Conservation (phyloP, 129 eudicot genomes). For the Chrysanthemum lavandulifolium region DNA sequence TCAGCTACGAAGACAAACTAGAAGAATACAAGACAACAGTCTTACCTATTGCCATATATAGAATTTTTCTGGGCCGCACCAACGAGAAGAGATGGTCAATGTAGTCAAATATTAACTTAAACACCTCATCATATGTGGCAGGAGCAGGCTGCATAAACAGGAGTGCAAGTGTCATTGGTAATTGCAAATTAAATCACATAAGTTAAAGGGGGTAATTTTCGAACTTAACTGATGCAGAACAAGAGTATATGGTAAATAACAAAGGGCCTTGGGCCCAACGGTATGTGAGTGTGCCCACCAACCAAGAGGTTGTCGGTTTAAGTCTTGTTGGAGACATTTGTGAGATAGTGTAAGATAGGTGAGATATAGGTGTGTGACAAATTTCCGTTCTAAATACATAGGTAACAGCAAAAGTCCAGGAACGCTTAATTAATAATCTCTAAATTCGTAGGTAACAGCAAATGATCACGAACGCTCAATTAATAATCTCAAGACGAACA, state of each 20-base stretch:
- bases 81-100: conserved; percentile 85
- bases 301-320: too few relatives aligned
- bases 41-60: conserved; percentile 93
- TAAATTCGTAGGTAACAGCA: background rate
- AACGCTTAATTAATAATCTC: conserved; percentile 2
- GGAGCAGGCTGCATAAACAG: conserved; percentile 79
- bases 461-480: too few relatives aligned
- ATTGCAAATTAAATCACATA: conserved; percentile 5
- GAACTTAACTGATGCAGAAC: background rate
- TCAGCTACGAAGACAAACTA: conserved; percentile 8
- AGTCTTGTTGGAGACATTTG: too few relatives aligned
- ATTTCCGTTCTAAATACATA: too few relatives aligned
- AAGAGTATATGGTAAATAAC: conserved; percentile 5
- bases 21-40: conserved; percentile 4
- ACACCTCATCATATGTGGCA: conserved; percentile 81
- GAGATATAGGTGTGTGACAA: too few relatives aligned
- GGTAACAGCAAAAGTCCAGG: conserved; percentile 9
- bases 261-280: background rate
- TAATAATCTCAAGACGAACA: too few relatives aligned
- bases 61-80: conserved; percentile 95
- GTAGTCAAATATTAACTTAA: conserved; percentile 82
- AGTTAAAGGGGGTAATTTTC: background rate
- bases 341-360: too few relatives aligned
- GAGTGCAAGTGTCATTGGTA: conserved; percentile 19
- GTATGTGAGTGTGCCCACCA: background rate